Evolutionary conservation across 225 moss, liverwort and hornwort genomes (phyloP).

Genomic region (Climacium dendroides): DNA sequence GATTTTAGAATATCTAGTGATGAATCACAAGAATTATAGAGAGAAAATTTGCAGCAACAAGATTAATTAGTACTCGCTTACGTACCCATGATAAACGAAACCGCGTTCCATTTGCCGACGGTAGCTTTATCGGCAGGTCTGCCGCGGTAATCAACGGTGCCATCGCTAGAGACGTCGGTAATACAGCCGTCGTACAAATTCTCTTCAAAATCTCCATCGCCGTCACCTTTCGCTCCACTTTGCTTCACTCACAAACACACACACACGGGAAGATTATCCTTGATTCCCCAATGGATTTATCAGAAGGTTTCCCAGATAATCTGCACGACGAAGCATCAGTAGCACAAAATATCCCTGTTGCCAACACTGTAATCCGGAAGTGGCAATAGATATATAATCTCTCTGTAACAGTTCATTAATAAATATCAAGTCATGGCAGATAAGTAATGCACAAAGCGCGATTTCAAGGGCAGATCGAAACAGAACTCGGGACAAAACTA

Average conservation of each 20-base stretch:
- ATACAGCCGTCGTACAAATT: slow-evolving; percentile 18
- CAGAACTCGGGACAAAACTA: not conserved
- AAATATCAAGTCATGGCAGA: not conserved
- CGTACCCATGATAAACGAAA: slow-evolving; percentile 30
- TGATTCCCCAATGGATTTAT: not conserved
- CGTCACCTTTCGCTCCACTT: not conserved
- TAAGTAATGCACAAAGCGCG: not conserved
- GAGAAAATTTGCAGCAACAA: not conserved
- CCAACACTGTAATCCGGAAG: not conserved
- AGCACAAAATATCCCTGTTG: not conserved
- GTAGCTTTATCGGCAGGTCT: slow-evolving; percentile 23
- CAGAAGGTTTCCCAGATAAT: not conserved
- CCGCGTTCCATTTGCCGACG: slow-evolving; percentile 32
- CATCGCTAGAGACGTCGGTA: slow-evolving; percentile 13
- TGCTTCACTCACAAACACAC: not conserved
- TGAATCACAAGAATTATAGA: not conserved
- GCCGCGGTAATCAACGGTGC: slow-evolving; percentile 30
- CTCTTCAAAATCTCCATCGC: not conserved
- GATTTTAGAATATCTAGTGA: not conserved
- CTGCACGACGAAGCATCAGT: not conserved
- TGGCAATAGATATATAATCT: not conserved
- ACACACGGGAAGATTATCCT: not conserved
- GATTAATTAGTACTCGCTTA: not conserved
- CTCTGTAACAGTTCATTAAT: not conserved
- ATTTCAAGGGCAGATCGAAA: not conserved